phyloP scores from a whole-genome alignment of 495 filamentous ascomycete genomes.

The Aspergillus indologenus region DNA sequence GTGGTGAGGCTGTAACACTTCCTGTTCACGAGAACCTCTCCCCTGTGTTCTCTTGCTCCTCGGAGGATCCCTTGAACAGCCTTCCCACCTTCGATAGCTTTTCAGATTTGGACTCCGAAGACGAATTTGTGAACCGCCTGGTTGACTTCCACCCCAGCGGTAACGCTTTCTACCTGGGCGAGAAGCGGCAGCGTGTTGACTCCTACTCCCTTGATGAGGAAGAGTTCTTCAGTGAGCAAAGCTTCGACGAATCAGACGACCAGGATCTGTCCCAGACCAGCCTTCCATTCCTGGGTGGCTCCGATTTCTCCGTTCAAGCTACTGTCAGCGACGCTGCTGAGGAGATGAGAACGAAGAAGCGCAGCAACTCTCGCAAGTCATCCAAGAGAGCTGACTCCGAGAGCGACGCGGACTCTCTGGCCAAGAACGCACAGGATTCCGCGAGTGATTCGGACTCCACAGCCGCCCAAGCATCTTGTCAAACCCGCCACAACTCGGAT shows the following conservation, averaged over 20 bases:
- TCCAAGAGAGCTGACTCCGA: conserved; percentile 49
- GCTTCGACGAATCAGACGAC: conserved; percentile 74
- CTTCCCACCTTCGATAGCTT: conserved; percentile 78
- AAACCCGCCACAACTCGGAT: conserved; percentile 21
- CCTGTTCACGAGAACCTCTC: conserved; percentile 49
- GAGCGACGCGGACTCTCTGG: conserved; percentile 25
- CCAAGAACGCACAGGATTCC: conserved; percentile 28
- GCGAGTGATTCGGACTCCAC: conserved; percentile 11
- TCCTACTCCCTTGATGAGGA: conserved; percentile 69
- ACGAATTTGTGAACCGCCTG: conserved; percentile 77
- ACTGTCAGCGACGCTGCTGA: conserved; percentile 31
- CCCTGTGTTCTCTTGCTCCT: conserved; percentile 46
- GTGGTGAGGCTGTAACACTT: conserved; percentile 59
- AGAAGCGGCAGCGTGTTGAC: conserved; percentile 74
- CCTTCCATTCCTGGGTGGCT: conserved; percentile 39
- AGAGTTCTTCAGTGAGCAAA: conserved; percentile 69
- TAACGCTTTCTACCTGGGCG: conserved; percentile 62
- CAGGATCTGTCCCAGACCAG: conserved; percentile 54
- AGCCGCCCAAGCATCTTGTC: conserved; percentile 13
- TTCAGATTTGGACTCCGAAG: conserved; percentile 89
- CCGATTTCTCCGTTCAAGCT: conserved; percentile 29
- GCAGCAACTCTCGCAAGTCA: conserved; percentile 41
- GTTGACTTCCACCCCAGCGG: conserved; percentile 62
- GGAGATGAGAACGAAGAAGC: conserved; percentile 61
- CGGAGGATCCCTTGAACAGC: conserved; percentile 53